These are phyloP conservation scores for Colletotrichum phormii DNA, from an alignment of 2,329 filamentous ascomycete species.

Conservation along the genomic window DNA sequence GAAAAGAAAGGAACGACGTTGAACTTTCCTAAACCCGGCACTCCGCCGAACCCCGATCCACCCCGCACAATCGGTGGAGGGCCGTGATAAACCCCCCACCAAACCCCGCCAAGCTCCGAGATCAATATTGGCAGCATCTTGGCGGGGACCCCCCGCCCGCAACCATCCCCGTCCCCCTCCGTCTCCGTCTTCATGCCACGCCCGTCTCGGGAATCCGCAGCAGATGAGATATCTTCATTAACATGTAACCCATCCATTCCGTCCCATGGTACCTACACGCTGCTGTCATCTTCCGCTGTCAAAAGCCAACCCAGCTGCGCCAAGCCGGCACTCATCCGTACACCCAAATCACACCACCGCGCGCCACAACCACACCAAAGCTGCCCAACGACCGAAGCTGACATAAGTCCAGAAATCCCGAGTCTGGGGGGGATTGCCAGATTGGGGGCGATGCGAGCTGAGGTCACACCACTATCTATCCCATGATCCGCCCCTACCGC, in stretches of 20 bases:
- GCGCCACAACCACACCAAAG: background rate
- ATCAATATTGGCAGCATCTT: background rate
- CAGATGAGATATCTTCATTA: background rate
- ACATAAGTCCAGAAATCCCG: background rate
- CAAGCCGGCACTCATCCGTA: background rate
- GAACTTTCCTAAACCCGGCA: no score
- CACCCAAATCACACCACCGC: background rate
- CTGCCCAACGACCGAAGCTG: background rate
- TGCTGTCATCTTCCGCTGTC: background rate
- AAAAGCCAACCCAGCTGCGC: background rate
- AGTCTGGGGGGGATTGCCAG: background rate
- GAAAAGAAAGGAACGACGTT: no score
- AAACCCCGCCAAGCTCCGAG: background rate
- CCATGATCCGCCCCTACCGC: background rate
- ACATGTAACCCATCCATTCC: background rate
- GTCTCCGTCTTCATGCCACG: no score
- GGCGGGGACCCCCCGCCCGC: background rate
- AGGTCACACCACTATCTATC: background rate
- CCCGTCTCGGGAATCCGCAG: background rate
- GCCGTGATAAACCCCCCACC: background rate
- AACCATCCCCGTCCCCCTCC: background rate
- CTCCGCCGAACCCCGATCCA: no score
- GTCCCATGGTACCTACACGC: no score
- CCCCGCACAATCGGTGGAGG: background rate
- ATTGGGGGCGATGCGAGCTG: background rate